These are phyloP conservation scores for Candida takata DNA, from an alignment of 805 yeast genomes.

Conservation along the genomic window DNA sequence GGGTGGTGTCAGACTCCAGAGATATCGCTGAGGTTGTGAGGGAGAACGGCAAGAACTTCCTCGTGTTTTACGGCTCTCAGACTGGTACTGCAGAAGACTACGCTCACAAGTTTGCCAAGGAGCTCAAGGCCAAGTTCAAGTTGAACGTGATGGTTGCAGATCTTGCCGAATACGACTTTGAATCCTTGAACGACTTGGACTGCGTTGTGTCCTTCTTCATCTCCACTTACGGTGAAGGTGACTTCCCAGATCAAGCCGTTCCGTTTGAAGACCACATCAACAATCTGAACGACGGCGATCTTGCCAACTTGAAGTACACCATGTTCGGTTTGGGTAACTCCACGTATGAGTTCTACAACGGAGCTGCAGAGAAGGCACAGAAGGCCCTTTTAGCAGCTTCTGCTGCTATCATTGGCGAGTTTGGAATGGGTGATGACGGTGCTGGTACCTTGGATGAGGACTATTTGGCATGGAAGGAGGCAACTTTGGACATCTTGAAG, in stretches of 20 bases:
- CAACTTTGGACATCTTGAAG: slow-evolving; percentile 57
- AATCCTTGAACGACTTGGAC: slow-evolving; percentile 59
- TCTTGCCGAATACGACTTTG: slow-evolving; percentile 82
- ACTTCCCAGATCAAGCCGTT: slow-evolving; percentile 92
- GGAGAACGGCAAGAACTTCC: slow-evolving; percentile 61
- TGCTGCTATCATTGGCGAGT: slow-evolving; percentile 64
- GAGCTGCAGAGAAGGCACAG: slow-evolving; percentile 60
- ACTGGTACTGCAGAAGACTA: slow-evolving; percentile 99
- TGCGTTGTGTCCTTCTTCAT: slow-evolving; percentile 66
- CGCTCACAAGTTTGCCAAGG: slow-evolving; percentile 85
- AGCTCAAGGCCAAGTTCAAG: slow-evolving; percentile 74
- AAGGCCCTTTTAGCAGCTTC: slow-evolving; percentile 52
- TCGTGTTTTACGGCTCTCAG: slow-evolving; percentile 89
- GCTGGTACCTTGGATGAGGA: slow-evolving; percentile 93
- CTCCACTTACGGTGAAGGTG: slow-evolving; percentile 98
- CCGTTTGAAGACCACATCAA: slow-evolving; percentile 67
- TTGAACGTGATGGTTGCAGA: slow-evolving; percentile 81
- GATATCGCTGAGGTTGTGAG: slow-evolving; percentile 52
- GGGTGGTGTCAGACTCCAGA: slow-evolving; percentile 38
- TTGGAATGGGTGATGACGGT: slow-evolving; percentile 95
- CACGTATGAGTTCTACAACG: slow-evolving; percentile 88
- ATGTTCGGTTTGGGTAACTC: slow-evolving; percentile 92
- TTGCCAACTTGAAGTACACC: slow-evolving; percentile 57
- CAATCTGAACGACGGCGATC: slow-evolving; percentile 42
- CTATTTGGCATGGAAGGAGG: slow-evolving; percentile 87